Percentiles rank a stretch among this genome's conserved stretches.
Evolutionary conservation across 768 basidiomycete genomes (phyloP).

Genomic region (Pleurotus cornucopiae): DNA sequence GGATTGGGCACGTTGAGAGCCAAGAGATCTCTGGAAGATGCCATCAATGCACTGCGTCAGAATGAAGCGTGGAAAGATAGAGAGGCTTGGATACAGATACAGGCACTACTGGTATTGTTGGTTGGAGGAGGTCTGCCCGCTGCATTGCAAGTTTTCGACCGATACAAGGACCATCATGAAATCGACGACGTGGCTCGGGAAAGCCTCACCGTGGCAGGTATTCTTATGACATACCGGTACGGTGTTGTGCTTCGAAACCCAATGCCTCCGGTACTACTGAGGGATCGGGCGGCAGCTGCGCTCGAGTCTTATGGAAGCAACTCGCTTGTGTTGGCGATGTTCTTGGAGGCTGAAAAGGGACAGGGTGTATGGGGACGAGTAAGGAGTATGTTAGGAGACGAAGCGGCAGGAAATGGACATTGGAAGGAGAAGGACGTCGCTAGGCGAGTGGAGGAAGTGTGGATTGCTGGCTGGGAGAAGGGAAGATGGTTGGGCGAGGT

Average conservation of each 20-base stretch:
- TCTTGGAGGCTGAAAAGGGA: conserved; percentile 73
- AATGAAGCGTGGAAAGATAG: conserved; percentile 45
- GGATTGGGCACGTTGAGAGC: conserved; percentile 58
- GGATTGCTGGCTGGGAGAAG: conserved; percentile 78
- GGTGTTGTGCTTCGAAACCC: conserved; percentile 49
- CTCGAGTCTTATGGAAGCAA: conserved; percentile 63
- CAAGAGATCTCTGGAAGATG: conserved; percentile 59
- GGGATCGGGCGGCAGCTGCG: conserved; percentile 52
- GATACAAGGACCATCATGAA: conserved; percentile 25
- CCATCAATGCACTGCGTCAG: conserved; percentile 23
- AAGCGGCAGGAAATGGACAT: conserved; percentile 39
- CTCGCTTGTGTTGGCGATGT: conserved; percentile 66
- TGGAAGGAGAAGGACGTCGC: conserved; percentile 50
- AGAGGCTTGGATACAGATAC: conserved; percentile 63
- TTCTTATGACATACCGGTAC: conserved; percentile 62
- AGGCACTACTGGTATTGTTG: conserved; percentile 62
- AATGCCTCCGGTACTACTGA: conserved; percentile 52
- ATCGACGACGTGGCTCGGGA: conserved; percentile 35
- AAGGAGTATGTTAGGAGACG: conserved; percentile 51
- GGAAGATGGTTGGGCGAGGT: conserved; percentile 67
- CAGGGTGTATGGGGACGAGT: conserved; percentile 78
- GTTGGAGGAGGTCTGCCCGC: conserved; percentile 34
- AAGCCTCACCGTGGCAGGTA: conserved; percentile 49
- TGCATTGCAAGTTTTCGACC: conserved; percentile 40
- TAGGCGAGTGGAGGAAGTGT: conserved; percentile 64